phyloP scores from a whole-genome alignment of 768 basidiomycete species.

The Tephrocybe sp. region DNA sequence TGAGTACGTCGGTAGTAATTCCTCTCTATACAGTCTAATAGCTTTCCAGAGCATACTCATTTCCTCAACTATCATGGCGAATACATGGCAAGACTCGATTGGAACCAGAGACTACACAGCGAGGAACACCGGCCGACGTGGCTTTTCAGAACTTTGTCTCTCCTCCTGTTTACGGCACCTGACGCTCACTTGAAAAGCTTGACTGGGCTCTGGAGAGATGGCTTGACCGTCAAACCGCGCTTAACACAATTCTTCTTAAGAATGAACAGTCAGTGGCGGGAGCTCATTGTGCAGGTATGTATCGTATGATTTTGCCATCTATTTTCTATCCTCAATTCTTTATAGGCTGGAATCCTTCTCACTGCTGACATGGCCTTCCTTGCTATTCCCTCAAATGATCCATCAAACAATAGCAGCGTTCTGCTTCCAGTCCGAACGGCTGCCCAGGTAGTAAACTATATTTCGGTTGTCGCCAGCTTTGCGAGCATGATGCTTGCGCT shows the following conservation, averaged over 20 bases:
- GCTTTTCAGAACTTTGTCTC: constrained; percentile 12
- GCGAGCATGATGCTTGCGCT: constrained; percentile 2
- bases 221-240: constrained; percentile 27
- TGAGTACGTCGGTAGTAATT: constrained; percentile 1
- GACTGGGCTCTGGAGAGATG: constrained; percentile 15
- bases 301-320: neutral
- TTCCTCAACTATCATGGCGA: constrained; percentile 43
- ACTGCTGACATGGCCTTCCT: constrained; percentile 49
- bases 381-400: constrained; percentile 39
- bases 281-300: constrained; percentile 1
- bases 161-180: no score
- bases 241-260: constrained; percentile 38
- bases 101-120: constrained; percentile 27
- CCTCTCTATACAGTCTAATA: neutral
- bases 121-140: constrained; percentile 24
- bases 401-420: constrained; percentile 25
- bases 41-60: constrained; percentile 13
- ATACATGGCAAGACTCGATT: constrained; percentile 35
- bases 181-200: no score
- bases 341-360: constrained; percentile 24
- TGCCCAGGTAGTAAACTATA: neutral
- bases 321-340: neutral
- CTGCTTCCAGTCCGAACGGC: constrained; percentile 13
- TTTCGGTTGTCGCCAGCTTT: neutral
- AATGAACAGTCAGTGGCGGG: constrained; percentile 23